phyloP scores from a whole-genome alignment of 768 basidiomycete species.

The Termitomyces sp. region DNA sequence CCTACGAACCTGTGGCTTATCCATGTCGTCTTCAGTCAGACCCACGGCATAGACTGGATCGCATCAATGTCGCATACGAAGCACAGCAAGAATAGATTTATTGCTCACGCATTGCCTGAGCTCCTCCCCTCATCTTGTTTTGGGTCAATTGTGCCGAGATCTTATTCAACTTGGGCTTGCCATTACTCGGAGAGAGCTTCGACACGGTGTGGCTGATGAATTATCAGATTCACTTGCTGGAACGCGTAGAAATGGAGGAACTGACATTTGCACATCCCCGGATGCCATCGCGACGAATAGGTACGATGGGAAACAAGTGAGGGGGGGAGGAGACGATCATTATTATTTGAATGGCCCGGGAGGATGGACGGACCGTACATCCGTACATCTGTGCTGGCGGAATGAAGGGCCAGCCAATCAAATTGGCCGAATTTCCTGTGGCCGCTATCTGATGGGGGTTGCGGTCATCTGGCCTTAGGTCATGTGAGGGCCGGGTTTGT shows the following conservation, averaged over 20 bases:
- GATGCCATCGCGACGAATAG: constrained; percentile 38
- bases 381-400: neutral
- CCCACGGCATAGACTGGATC: constrained; percentile 73
- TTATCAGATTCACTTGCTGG: constrained; percentile 3
- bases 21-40: constrained; percentile 74
- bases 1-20: constrained; percentile 71
- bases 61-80: neutral
- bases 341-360: neutral
- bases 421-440: constrained; percentile 1
- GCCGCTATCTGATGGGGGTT: too few species aligned
- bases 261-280: constrained; percentile 39
- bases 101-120: constrained; percentile 81
- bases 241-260: neutral
- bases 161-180: constrained; percentile 59
- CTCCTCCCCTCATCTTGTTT: constrained; percentile 71
- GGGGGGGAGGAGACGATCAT: neutral
- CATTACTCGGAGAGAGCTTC: constrained; percentile 25
- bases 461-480: too few species aligned
- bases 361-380: constrained; percentile 3
- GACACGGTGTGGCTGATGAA: constrained; percentile 38
- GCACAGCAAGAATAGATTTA: neutral
- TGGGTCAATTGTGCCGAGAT: constrained; percentile 73
- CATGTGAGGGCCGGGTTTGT: too few species aligned
- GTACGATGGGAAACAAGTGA: neutral
- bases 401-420: constrained; percentile 22